phyloP scores from a whole-genome alignment of 2,329 filamentous ascomycete genomes.

The Fusarium transvaalense region DNA sequence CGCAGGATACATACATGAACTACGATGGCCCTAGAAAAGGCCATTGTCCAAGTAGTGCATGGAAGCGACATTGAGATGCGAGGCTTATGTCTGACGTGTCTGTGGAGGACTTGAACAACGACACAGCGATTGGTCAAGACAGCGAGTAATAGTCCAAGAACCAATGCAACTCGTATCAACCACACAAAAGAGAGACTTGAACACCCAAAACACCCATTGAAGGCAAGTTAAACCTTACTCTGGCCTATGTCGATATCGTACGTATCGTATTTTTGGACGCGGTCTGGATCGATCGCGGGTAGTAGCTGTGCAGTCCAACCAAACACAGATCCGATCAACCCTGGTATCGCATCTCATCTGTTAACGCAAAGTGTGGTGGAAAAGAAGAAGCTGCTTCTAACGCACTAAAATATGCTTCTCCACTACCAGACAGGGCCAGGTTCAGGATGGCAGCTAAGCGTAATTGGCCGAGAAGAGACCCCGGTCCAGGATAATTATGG shows the following conservation, averaged over 20 bases:
- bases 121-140: conserved; percentile 24
- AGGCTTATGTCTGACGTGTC: conserved; percentile 40
- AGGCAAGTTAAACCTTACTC: conserved; percentile 5
- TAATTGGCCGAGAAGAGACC: conserved; percentile 32
- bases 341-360: conserved; percentile 6
- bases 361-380: conserved; percentile 8
- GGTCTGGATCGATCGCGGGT: conserved; percentile 34
- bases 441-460: conserved; percentile 26
- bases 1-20: conserved; percentile 19
- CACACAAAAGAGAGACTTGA: conserved; percentile 9
- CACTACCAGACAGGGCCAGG: conserved; percentile 11
- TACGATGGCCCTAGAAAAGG: conserved; percentile 2
- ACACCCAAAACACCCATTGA: neutral
- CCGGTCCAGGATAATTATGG: conserved; percentile 33
- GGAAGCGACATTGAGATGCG: conserved; percentile 36
- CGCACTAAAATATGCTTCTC: conserved; percentile 3
- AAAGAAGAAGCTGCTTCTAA: conserved; percentile 7
- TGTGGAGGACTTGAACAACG: conserved; percentile 16
- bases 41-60: conserved; percentile 20
- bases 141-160: conserved; percentile 8
- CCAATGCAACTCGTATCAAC: conserved; percentile 14
- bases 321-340: conserved; percentile 28
- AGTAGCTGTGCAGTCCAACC: neutral
- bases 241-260: neutral
- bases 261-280: conserved; percentile 33